phyloP scores from a whole-genome alignment of 2,329 filamentous ascomycete species.

The Paraphoma sp. region DNA sequence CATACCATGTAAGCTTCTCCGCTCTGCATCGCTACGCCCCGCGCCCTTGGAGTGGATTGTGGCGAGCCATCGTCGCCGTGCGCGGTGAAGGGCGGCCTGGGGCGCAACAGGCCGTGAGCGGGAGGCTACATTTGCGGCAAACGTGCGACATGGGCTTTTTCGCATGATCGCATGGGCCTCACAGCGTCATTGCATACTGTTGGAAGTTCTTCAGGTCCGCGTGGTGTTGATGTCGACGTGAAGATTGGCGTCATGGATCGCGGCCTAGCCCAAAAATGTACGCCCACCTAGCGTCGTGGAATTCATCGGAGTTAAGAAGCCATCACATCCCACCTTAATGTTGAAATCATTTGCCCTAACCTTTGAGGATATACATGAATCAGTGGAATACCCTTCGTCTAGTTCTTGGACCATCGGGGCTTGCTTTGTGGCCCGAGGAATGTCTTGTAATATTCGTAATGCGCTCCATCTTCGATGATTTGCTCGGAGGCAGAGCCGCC shows the following conservation, averaged over 20 bases:
- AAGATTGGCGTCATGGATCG: slow-evolving; percentile 7
- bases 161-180: slow-evolving; percentile 34
- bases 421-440: no score
- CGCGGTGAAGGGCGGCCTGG: slow-evolving; percentile 14
- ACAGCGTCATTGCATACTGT: slow-evolving; percentile 36
- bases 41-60: slow-evolving; percentile 18
- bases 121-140: slow-evolving; percentile 25
- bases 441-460: no score
- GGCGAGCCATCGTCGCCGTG: slow-evolving; percentile 36
- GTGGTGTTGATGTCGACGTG: not conserved
- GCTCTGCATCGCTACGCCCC: slow-evolving; percentile 6
- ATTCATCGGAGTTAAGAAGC: not conserved
- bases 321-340: no score
- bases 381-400: no score
- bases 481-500: no score
- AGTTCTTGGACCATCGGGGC: no score
- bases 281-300: slow-evolving; percentile 3
- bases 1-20: slow-evolving; percentile 30
- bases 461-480: no score
- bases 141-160: slow-evolving; percentile 31
- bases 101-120: slow-evolving; percentile 22
- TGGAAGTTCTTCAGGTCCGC: not conserved
- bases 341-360: no score
- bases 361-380: no score
- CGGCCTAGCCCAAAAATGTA: not conserved